Base-by-base conservation (phyloP, 371 early-diverging fungal genomes). In the Lichtheimia ornata region DNA sequence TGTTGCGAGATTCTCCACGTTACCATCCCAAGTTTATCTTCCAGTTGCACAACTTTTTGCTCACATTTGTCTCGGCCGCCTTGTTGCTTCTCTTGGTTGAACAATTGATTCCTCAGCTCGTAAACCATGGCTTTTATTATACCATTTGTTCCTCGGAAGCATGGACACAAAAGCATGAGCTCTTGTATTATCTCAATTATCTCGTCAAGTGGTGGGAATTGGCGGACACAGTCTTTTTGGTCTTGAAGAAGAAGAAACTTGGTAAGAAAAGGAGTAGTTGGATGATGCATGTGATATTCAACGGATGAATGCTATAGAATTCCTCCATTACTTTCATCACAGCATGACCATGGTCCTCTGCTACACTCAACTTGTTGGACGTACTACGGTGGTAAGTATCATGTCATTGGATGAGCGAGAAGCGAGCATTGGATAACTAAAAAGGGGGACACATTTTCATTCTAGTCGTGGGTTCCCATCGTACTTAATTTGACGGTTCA, bases 301-400 rank as follows among this genome's bases (percentile, higher is more conserved):
- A 52, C 15, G 0, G 15, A 5, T 4, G 15, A 15, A 27, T 27
- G 52, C 14, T 42, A 14, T 83, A 81, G 91, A 89, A 77, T 91
- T 94, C 84, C 78, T 93, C 64, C 95, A 94, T 70, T 91, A 91
- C 75, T 95, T 88, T 81, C 96, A 94, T 68, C 95, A 96, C 73
- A 88, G 91, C 59, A 79, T 93, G 79, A 95, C 96, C 51, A 90
- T 92, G 91, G 84, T 91, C 50, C 88, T 95, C 43, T 93, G 94
- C 82, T 94, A 80, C 68, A 83, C 88, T 61, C 91, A 94, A 72
- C 82, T 95, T 24, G 82, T 82, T 41, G 96, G 95, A 6, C 75
- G 82, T 41, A 89, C 93, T 28, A 82, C 94, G 30, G 91, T 94
- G 71, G 90, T 88, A 89, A 84, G 83, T 81, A 7, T 18, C 3